phyloP scores from a whole-genome alignment of 805 yeast species.

The Candida tibetensis region DNA sequence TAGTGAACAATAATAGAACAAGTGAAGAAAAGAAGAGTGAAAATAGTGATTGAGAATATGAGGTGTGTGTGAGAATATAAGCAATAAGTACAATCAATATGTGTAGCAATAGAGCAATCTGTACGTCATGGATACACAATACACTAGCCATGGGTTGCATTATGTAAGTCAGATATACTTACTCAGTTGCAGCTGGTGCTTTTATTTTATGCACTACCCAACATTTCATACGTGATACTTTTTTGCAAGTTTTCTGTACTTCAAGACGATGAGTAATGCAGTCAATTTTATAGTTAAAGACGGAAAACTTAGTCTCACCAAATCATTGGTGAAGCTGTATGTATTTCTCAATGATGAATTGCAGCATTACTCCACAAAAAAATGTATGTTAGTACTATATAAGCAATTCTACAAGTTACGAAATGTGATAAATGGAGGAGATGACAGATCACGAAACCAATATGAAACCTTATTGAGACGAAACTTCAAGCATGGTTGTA shows the following conservation, averaged over 20 bases:
- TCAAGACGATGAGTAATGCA: neutral
- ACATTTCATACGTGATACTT: too few relatives aligned
- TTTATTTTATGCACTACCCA: too few relatives aligned
- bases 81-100: too few relatives aligned
- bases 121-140: too few relatives aligned
- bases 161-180: too few relatives aligned
- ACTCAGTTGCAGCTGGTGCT: too few relatives aligned
- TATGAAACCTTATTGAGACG: slow-evolving; percentile 26
- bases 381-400: slow-evolving; percentile 22
- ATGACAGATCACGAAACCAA: slow-evolving; percentile 6
- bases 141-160: too few relatives aligned
- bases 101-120: neutral
- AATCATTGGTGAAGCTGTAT: neutral
- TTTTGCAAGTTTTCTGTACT: neutral
- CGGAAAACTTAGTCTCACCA: slow-evolving; percentile 4
- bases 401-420: slow-evolving; percentile 34
- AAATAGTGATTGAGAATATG: too few relatives aligned
- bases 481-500: slow-evolving; percentile 18
- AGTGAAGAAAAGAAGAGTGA: too few relatives aligned
- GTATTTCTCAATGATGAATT: neutral
- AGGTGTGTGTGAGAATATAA: too few relatives aligned
- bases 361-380: slow-evolving; percentile 6
- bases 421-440: slow-evolving; percentile 17
- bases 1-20: slow-evolving; percentile 26
- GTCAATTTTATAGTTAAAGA: slow-evolving; percentile 3